Conservation (phyloP, 768 basidiomycete genomes). For the Hypholoma fasciculare region DNA sequence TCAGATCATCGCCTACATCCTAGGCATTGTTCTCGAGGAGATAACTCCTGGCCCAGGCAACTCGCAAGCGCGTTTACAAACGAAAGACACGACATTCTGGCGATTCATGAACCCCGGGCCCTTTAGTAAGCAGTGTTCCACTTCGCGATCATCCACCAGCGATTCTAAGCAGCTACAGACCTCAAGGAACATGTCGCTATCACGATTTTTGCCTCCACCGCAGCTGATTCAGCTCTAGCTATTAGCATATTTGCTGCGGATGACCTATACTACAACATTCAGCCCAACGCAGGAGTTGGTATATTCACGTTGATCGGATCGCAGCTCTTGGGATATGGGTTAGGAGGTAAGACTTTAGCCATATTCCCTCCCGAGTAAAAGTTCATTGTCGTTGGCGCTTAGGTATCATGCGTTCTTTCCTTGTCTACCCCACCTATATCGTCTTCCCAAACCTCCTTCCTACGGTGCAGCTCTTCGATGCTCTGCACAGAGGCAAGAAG, state of each 20-base stretch:
- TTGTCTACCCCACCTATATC: conserved; percentile 52
- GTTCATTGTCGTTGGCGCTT: not conserved
- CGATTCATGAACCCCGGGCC: conserved; percentile 60
- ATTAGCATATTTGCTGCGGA: conserved; percentile 63
- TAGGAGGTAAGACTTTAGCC: conserved; percentile 24
- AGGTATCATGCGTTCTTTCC: conserved; percentile 46
- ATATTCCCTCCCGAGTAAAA: not conserved
- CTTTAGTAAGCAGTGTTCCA: conserved; percentile 47
- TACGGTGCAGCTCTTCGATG: conserved; percentile 40
- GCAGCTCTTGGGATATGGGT: conserved; percentile 41
- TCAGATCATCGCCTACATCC: conserved; percentile 51
- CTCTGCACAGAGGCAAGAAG: conserved; percentile 45
- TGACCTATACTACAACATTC: conserved; percentile 43
- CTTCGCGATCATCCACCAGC: not conserved
- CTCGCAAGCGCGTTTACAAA: conserved; percentile 23
- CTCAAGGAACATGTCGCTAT: conserved; percentile 62
- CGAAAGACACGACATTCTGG: conserved; percentile 40
- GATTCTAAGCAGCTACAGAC: conserved; percentile 26
- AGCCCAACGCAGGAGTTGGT: conserved; percentile 40
- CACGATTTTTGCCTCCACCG: conserved; percentile 61
- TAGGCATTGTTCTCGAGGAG: conserved; percentile 45
- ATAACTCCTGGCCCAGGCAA: conserved; percentile 35
- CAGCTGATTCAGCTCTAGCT: conserved; percentile 55
- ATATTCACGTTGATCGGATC: conserved; percentile 43
- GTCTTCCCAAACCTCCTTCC: conserved; percentile 42